Evolutionary conservation across 257 asterid genomes (phyloP), one percentile per base, ranked within the genome.

Genomic region (Solanum microdontum): DNA sequence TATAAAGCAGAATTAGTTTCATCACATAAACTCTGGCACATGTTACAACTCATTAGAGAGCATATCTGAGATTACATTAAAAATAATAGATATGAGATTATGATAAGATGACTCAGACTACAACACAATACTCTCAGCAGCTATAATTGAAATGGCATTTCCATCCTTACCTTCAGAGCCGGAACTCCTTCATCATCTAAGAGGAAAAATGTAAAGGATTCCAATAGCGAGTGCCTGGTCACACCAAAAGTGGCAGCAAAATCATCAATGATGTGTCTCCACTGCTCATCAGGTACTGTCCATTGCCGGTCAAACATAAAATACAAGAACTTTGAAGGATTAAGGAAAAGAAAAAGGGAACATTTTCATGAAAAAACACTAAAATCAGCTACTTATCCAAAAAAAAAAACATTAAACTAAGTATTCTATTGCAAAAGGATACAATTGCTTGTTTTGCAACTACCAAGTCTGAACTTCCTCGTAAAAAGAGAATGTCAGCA

Each of bases 361-460:
- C 26, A 74, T 55, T 51, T 43, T n/a, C 19, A 79, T 34, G 30
- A 82, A 74, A 82, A 77, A 21, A 43, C 79, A 84, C 69, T 74
- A 64, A 62, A 85, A 82, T 68, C 73, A 86, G 60, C 60, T 17
- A 92, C 32, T 43, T 45, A 43, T 4, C 70, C 39, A 34, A 40
- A 72, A 23, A 32, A 23, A 84, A 14, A 7, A 39, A 30, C 15
- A 70, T 8, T 26, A 48, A 69, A 51, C 51, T 21, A 48, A 51
- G 23, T 62, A 76, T 48, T 82, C 19, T 12, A 80, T 14, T 24
- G 37, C 64, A 62, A 79, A 84, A 92, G 99, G 99, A 97, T 97
- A 97, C 99, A 87, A 96, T 97, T 86, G 98, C 98, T 90, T 93
- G 98, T 88, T 97, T 97, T 83, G 99, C 93, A 73, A 95, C 92